Evolutionary conservation across 371 early-diverging fungal species (phyloP), one percentile per base, ranked within the genome.

Genomic region (Apophysomyces ossiformis): DNA sequence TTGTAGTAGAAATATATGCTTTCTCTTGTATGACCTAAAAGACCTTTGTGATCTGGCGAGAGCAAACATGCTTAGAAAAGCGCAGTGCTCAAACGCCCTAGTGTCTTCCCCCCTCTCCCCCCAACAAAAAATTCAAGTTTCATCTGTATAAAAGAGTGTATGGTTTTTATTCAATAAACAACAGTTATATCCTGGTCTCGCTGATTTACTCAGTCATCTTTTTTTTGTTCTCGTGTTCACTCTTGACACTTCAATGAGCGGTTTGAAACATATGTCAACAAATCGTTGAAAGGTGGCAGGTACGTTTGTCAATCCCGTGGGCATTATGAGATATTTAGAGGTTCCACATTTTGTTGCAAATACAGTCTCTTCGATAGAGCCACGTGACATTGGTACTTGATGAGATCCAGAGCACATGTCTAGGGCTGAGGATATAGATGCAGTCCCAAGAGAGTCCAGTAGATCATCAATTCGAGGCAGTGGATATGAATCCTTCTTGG

Each of bases 301-400:
- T 0, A 83, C 73, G 60, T 83, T 80, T 11, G 73, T 78, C 9
- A 85, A 7, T 70, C 85, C 86, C 58, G 87, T 0, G 85, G 85
- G 79, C 70, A 87, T 75, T 0, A 82, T 81, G 0, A 64, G 61
- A 43, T 72, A 88, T 68, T 84, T 69, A 46, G 63, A 87, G 5
- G 45, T 45, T 12, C 45, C 13, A 16, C 12, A 45, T 45, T 45
- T 45, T 12, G 58, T 37, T 8, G 76, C n/a, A 61, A 82, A 78
- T 0, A 76, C 76, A 0, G 77, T 82, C 45, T 76, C 73, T 11
- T 63, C 46, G 7, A 38, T 54, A 36, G 71, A 64, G 11, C 13
- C 39, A n/a, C 8, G 18, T 11, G 58, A 54, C 60, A 82, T 60
- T 0, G 68, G 69, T 39, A 82, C 60, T 66, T 81, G 82, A 59